A percentile compares a stretch with the other conserved stretches of the same genome.
These are phyloP conservation scores for Podaxis mareebaensis DNA, from an alignment of 768 basidiomycete species.

Conservation along the genomic window DNA sequence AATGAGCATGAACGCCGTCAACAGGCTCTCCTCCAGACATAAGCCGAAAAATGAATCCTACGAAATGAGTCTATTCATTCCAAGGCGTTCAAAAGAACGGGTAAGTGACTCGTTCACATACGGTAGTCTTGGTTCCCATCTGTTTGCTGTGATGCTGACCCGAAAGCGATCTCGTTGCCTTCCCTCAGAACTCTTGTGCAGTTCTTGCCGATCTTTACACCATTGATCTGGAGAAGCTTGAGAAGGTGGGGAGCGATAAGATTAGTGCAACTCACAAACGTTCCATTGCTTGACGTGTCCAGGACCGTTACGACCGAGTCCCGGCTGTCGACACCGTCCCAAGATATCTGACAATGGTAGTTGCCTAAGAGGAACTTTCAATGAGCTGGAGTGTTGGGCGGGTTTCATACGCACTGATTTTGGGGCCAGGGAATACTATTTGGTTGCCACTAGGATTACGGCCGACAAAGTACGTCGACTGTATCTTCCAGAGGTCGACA, in stretches of 20 bases:
- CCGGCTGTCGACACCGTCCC: constrained; percentile 54
- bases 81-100: background rate
- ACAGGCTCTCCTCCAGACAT: constrained; percentile 49
- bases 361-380: constrained; percentile 41
- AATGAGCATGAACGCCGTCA: constrained; percentile 60
- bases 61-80: background rate
- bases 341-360: constrained; percentile 55
- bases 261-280: constrained; percentile 51
- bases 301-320: constrained; percentile 45
- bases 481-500: constrained; percentile 62
- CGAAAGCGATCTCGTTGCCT: constrained; percentile 89
- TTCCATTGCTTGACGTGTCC: constrained; percentile 73
- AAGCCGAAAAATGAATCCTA: constrained; percentile 76
- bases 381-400: background rate
- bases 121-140: constrained; percentile 68
- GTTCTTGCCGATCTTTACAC: constrained; percentile 59
- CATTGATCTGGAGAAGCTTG: constrained; percentile 55
- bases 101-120: constrained; percentile 34
- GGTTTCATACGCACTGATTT: constrained; percentile 60
- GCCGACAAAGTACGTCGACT: constrained; percentile 53
- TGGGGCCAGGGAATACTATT: constrained; percentile 65
- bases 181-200: constrained; percentile 60
- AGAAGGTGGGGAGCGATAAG: background rate
- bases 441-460: constrained; percentile 49
- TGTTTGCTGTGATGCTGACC: constrained; percentile 50